Evolutionary conservation across 179 eudicot species (phyloP).

Genomic region (Spinacia oleracea): DNA sequence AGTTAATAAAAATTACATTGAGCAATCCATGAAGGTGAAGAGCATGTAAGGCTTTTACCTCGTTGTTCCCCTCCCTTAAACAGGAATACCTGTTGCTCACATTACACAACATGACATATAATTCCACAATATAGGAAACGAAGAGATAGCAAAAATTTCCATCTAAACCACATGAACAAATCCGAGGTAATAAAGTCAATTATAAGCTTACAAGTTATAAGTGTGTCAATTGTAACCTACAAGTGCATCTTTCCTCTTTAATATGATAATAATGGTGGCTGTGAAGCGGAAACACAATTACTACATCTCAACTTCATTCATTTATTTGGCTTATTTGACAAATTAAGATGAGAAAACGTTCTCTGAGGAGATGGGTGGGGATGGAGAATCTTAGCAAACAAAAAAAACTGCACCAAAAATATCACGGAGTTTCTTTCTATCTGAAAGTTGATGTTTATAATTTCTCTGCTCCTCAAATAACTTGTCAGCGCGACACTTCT

Average conservation of each 20-base stretch:
- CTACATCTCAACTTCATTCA: too few relatives aligned
- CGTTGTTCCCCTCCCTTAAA: background rate
- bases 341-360: too few relatives aligned
- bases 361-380: background rate
- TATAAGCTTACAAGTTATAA: too few relatives aligned
- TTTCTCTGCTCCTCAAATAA: conserved; percentile 20
- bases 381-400: conserved; percentile 28
- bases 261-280: too few relatives aligned
- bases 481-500: conserved; percentile 31
- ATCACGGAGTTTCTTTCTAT: conserved; percentile 56
- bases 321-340: too few relatives aligned
- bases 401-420: conserved; percentile 69
- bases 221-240: background rate
- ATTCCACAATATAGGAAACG: too few relatives aligned
- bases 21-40: background rate
- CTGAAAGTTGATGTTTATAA: conserved; percentile 22
- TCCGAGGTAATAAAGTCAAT: background rate
- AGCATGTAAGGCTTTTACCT: background rate
- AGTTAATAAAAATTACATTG: background rate
- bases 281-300: too few relatives aligned
- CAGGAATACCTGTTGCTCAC: background rate
- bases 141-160: background rate
- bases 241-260: background rate
- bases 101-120: too few relatives aligned
- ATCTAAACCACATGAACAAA: background rate